Evolutionary conservation across 805 yeast species (phyloP).

Genomic region (Candida tammaniensis): DNA sequence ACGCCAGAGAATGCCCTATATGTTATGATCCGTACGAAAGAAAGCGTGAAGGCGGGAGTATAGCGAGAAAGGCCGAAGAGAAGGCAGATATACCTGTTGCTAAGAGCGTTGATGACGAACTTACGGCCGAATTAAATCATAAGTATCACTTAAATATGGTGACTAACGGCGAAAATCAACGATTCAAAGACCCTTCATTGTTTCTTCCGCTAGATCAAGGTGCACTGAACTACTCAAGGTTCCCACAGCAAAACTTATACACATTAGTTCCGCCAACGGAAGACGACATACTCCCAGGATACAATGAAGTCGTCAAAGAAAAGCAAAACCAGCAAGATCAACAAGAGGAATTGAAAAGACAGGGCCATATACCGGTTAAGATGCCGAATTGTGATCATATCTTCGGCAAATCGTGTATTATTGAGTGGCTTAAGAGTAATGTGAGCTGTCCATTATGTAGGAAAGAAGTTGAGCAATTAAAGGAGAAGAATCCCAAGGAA

Average conservation of each 20-base stretch:
- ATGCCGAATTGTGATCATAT: slow-evolving; percentile 43
- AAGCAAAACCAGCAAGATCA: slow-evolving; percentile 10
- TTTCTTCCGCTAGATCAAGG: slow-evolving; percentile 31
- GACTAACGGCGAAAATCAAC: neutral
- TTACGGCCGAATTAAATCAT: neutral
- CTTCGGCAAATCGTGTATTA: slow-evolving; percentile 39
- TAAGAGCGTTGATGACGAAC: neutral
- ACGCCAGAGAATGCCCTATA: slow-evolving; percentile 33
- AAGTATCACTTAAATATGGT: slow-evolving; percentile 1
- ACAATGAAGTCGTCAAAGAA: slow-evolving; percentile 10
- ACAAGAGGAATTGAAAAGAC: slow-evolving; percentile 11
- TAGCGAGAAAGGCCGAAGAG: neutral
- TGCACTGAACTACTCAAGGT: slow-evolving; percentile 21
- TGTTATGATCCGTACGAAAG: slow-evolving; percentile 36
- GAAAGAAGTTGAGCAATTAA: slow-evolving; percentile 29
- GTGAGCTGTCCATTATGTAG: slow-evolving; percentile 44
- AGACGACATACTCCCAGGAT: slow-evolving; percentile 30
- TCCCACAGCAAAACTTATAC: slow-evolving; percentile 24
- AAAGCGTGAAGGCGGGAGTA: neutral
- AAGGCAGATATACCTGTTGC: neutral
- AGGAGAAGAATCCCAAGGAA: slow-evolving; percentile 16
- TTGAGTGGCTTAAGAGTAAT: slow-evolving; percentile 39
- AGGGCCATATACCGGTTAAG: slow-evolving; percentile 33
- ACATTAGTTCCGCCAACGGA: slow-evolving; percentile 16
- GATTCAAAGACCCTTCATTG: slow-evolving; percentile 30